Conservation (phyloP, 176 grass and related monocot genomes). For the Oryza rufipogon region DNA sequence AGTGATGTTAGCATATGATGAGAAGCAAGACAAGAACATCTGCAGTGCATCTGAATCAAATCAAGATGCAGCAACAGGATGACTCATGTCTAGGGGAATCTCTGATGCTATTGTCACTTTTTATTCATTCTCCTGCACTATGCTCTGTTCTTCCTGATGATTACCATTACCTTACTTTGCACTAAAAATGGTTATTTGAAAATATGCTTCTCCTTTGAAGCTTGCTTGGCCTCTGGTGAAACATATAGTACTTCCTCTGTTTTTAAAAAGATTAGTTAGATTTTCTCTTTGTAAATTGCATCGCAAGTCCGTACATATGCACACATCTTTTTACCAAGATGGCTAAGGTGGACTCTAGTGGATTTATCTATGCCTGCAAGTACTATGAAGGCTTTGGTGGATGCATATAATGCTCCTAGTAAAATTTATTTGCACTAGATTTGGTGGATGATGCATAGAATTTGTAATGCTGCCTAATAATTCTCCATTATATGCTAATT, state of each 20-base stretch:
- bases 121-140: not conserved
- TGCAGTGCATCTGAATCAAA: conserved; percentile 25
- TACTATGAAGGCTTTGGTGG: conserved; percentile 21
- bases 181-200: conserved; percentile 22
- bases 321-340: not conserved
- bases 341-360: not conserved
- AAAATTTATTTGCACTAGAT: not conserved
- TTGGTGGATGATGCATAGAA: not conserved
- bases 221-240: not conserved
- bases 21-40: conserved; percentile 47
- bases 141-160: conserved; percentile 22
- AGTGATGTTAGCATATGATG: not conserved
- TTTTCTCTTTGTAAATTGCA: not conserved
- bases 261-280: not conserved
- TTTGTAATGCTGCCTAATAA: not conserved
- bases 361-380: conserved; percentile 10
- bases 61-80: conserved; percentile 14
- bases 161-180: not conserved
- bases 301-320: not conserved
- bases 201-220: conserved; percentile 14
- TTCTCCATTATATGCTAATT: not conserved
- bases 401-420: not conserved
- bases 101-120: conserved; percentile 30
- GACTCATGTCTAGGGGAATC: conserved; percentile 61
- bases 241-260: not conserved